Base-by-base conservation (phyloP, 2,329 filamentous ascomycete genomes). In the Claviceps sp. region DNA sequence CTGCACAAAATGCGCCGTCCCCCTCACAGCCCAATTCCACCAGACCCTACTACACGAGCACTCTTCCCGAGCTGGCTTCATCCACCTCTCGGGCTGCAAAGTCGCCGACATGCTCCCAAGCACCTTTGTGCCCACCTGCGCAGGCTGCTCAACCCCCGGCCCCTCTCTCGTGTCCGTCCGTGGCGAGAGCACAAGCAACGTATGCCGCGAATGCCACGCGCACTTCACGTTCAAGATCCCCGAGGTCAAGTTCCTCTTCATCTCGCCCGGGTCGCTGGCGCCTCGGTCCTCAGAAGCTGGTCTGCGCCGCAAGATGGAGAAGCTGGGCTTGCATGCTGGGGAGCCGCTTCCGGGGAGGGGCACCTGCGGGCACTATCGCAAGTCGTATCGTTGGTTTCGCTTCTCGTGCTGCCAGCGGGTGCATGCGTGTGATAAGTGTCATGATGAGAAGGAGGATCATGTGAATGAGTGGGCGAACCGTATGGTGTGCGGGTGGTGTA, bases 401-500 rank as follows among this genome's bases (percentile, higher is more conserved):
- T 84, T 84, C 69, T 76, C 75, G 55, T 83, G 80, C 68, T 83
- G 79, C 64, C 66, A 65, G 49, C 72, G 73, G 53, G 77, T 82
- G 40, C 72, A 80, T 59, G 62, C 78, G n/a, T 84, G 80, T 64
- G 80, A 84, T 61, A 78, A 77, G 69, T 94, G 88, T 67, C 88
- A 94, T 61, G 87, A 93, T 64, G 75, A 70, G 16, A 75, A 70
- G 10, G 80, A 82, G 59, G 82, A 85, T 49, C 88, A 94, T 68
- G 70, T 77, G 7, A 83, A 87, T 57, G 88, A 93, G 68, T 88
- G 87, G 75, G 88, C 88, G 7, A 88, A 84, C 61, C 74, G 87
- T 48, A 93, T 93, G 86, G 80, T 91, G 39, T 91, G 86, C 64
- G 85, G 85, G 6, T 85, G 77, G 71, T 88, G 87, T 66, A 88